These are phyloP conservation scores for Jackrogersella multiformis DNA, from an alignment of 495 filamentous ascomycete species.

Conservation along the genomic window DNA sequence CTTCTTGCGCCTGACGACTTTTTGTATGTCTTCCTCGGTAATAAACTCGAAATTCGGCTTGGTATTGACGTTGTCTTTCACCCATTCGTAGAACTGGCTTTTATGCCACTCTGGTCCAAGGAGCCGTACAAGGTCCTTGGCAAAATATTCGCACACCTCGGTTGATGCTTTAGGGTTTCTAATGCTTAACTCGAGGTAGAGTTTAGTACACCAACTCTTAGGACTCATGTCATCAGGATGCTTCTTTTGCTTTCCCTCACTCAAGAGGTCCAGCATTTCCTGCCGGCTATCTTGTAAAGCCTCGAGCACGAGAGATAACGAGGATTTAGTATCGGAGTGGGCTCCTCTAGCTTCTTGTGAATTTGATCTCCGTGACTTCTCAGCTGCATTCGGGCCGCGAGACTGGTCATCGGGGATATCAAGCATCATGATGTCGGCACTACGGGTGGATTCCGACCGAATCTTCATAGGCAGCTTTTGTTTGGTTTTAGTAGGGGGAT, in stretches of 20 bases:
- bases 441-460: not conserved
- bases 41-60: constrained; percentile 37
- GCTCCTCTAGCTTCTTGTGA: not conserved
- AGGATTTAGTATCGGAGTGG: not conserved
- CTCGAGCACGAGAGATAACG: constrained; percentile 23
- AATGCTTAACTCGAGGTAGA: constrained; percentile 50
- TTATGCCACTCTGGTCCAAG: constrained; percentile 46
- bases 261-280: constrained; percentile 20
- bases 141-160: constrained; percentile 49
- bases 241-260: constrained; percentile 38
- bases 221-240: constrained; percentile 30
- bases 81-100: constrained; percentile 43
- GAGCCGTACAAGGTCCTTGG: constrained; percentile 41
- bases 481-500: not conserved
- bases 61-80: constrained; percentile 28
- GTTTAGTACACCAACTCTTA: constrained; percentile 34
- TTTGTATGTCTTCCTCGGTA: constrained; percentile 38
- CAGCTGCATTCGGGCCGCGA: not conserved
- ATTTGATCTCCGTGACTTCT: not conserved
- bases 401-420: constrained; percentile 6
- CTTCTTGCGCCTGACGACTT: constrained; percentile 46
- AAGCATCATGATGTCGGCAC: constrained; percentile 15
- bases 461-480: constrained; percentile 2
- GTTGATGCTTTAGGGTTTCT: constrained; percentile 31
- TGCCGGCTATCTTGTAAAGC: constrained; percentile 32